Evolutionary conservation across 1,284 basidiomycete genomes (phyloP).

Genomic region (Exobasidium rhododendri): DNA sequence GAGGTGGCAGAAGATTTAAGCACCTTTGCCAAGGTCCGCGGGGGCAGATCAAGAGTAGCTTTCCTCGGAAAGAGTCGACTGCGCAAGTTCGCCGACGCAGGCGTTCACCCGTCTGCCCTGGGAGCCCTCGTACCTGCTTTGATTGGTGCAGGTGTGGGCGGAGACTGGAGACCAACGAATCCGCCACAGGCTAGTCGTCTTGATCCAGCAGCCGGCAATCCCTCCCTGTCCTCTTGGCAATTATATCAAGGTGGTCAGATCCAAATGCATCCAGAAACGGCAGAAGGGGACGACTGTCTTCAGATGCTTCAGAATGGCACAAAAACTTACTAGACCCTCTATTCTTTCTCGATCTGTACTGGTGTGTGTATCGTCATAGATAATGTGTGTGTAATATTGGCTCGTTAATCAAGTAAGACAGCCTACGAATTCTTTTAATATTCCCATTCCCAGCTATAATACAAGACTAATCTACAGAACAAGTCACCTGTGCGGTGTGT

Average conservation of each 20-base stretch:
- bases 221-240: constrained; percentile 24
- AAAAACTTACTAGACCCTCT: neutral
- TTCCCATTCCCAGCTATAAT: no score
- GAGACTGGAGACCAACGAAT: constrained; percentile 60
- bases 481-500: no score
- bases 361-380: neutral
- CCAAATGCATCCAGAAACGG: constrained; percentile 80
- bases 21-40: constrained; percentile 40
- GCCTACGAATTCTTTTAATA: no score
- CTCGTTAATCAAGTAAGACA: no score
- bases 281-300: constrained; percentile 55
- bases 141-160: constrained; percentile 44
- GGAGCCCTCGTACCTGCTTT: constrained; percentile 59
- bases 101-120: constrained; percentile 66
- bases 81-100: constrained; percentile 46
- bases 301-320: constrained; percentile 7
- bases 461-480: no score
- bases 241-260: constrained; percentile 63
- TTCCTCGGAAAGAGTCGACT: constrained; percentile 48
- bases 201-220: constrained; percentile 22
- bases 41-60: constrained; percentile 72
- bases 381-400: neutral
- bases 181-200: constrained; percentile 37
- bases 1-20: constrained; percentile 58
- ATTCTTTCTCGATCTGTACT: neutral